These are phyloP conservation scores for Aspergillus thermomutatus DNA, from an alignment of 2,329 filamentous ascomycete genomes.

Conservation along the genomic window DNA sequence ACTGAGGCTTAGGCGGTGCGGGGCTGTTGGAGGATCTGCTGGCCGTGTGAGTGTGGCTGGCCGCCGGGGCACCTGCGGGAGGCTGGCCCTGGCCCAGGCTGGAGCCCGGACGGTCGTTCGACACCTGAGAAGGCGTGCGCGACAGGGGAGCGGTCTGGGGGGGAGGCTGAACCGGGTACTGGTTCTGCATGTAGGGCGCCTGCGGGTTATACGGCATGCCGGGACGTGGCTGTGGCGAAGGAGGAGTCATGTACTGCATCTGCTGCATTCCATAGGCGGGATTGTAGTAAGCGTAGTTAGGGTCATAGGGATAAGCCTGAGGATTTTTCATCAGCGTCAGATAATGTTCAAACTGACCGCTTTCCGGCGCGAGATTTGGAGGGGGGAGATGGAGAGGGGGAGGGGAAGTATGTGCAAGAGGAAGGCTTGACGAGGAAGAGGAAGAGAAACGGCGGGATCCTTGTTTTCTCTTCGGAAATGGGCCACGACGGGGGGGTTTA, in stretches of 20 bases:
- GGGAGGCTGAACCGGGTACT: conserved; percentile 48
- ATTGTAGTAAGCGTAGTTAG: conserved; percentile 44
- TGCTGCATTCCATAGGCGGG: conserved; percentile 39
- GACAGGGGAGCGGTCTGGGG: conserved; percentile 70
- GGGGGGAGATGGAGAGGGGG: conserved; percentile 24
- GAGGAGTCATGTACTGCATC: conserved; percentile 41
- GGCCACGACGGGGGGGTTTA: conserved; percentile 29
- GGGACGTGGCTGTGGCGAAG: conserved; percentile 46
- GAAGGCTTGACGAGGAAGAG: conserved; percentile 22
- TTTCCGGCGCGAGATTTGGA: conserved; percentile 66
- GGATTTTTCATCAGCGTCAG: conserved; percentile 60
- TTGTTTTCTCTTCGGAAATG: conserved; percentile 33
- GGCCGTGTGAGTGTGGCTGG: conserved; percentile 47
- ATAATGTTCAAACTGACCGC: conserved; percentile 67
- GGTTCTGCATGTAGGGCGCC: conserved; percentile 48
- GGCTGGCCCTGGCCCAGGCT: conserved; percentile 58
- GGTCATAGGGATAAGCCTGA: conserved; percentile 60
- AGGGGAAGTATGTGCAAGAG: conserved; percentile 13
- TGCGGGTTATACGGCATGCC: conserved; percentile 50
- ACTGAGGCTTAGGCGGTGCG: conserved; percentile 60
- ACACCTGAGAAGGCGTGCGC: conserved; percentile 75
- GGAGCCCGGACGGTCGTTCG: conserved; percentile 62
- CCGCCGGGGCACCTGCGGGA: conserved; percentile 48
- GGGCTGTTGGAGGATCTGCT: conserved; percentile 55
- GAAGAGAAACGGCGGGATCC: conserved; percentile 22